These are phyloP conservation scores for Pistacia integerrima DNA, from an alignment of 345 rosid genomes.

Conservation along the genomic window DNA sequence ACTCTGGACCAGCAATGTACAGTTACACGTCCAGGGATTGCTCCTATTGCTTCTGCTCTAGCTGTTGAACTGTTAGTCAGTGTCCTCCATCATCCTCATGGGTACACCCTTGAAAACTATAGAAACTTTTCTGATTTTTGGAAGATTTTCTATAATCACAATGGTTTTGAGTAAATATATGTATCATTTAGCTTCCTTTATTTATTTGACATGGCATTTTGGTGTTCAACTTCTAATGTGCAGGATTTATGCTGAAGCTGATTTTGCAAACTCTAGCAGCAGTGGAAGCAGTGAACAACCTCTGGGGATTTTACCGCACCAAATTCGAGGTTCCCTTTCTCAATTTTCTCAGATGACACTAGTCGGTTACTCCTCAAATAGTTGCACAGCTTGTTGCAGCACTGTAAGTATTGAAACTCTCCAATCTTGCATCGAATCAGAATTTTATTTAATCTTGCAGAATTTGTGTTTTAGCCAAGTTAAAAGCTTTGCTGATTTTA, in stretches of 20 bases:
- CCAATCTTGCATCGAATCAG: background rate
- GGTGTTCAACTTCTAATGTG: constrained; percentile 13
- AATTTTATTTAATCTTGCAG: background rate
- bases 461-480: background rate
- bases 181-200: background rate
- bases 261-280: constrained; percentile 45
- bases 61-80: constrained; percentile 87
- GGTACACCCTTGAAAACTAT: constrained; percentile 48
- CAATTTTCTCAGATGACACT: constrained; percentile 84
- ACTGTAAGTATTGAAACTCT: constrained; percentile 49
- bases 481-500: background rate
- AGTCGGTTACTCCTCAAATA: constrained; percentile 76
- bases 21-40: constrained; percentile 94
- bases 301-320: constrained; percentile 94
- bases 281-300: constrained; percentile 58
- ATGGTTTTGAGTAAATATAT: constrained; percentile 5
- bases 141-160: background rate
- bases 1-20: constrained; percentile 98
- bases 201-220: constrained; percentile 8
- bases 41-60: constrained; percentile 92
- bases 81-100: constrained; percentile 79
- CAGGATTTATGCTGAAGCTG: constrained; percentile 74
- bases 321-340: constrained; percentile 81
- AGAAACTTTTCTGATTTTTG: background rate
- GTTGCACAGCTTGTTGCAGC: constrained; percentile 88